Evolutionary conservation across 768 basidiomycete genomes (phyloP), one percentile per base, ranked within the genome.

Genomic region (Boletales sp.): DNA sequence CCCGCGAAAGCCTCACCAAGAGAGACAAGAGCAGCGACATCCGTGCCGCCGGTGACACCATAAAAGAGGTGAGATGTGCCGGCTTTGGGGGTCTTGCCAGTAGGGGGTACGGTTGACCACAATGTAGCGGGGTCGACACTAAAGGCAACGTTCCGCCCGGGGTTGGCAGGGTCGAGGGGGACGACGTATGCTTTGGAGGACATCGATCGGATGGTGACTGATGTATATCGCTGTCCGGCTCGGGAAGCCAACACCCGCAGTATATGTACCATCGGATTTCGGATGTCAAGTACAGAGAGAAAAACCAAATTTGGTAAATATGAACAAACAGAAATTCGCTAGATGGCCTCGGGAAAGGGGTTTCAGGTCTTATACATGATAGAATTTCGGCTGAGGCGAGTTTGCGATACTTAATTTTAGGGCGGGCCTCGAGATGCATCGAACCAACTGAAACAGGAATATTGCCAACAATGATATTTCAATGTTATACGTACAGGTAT

Each of bases 61-160:
- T 79, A 87, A 65, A 88, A 85, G 5, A 81, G 72, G 44, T 83
- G 78, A 1, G 83, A 78, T 0, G 83, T 82, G 8, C 84, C 86
- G 5, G 74, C 79, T 59, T 81, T 79, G 0, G 84, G 74, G 24
- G 74, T 70, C 58, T 81, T 82, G 43, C 78, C 69, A 15, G 70
- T 72, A 3, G 60, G 54, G 1, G 79, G 76, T 2, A 79, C 73
- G 11, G 75, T 74, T 0, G 65, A 47, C 85, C 84, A 88, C 30
- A 86, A 69, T 45, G 74, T 53, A 21, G 71, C 64, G 2, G 79
- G 58, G 57, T 82, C 68, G 58, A 81, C 62, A 34, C 73, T 70
- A 0, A 71, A 53, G 12, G 60, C 57, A 15, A 64, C 54, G 35
- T 57, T 46, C 27, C 59, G 52, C 14, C 72, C 60, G 7, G 66